These are phyloP conservation scores for Fraxinus latifolia DNA, from an alignment of 305 asterid species.

Conservation along the genomic window DNA sequence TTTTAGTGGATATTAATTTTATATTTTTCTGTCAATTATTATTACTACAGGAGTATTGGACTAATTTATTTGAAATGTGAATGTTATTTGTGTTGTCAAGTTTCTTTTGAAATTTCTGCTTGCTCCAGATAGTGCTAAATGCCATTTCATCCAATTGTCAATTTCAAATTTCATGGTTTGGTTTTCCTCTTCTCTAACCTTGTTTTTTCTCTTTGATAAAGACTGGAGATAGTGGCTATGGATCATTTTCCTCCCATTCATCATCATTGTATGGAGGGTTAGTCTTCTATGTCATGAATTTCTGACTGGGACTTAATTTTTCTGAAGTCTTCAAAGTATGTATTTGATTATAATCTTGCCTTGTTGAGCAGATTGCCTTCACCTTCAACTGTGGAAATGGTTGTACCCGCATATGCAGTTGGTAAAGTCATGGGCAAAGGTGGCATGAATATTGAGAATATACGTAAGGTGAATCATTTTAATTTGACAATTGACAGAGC, in stretches of 20 bases:
- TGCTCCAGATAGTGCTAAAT: background rate
- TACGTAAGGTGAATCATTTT: slow-evolving; percentile 62
- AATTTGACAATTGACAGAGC: background rate
- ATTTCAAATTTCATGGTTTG: slow-evolving; percentile 3
- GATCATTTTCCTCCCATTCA: slow-evolving; percentile 58
- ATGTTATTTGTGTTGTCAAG: background rate
- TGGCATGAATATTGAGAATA: slow-evolving; percentile 82
- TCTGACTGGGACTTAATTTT: slow-evolving; percentile 6
- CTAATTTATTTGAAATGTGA: background rate
- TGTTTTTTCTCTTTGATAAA: slow-evolving; percentile 27
- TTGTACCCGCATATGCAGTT: slow-evolving; percentile 78
- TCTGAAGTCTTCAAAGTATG: background rate
- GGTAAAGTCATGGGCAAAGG: slow-evolving; percentile 90
- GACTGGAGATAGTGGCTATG: slow-evolving; percentile 69
- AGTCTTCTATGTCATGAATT: slow-evolving; percentile 30
- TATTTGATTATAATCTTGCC: slow-evolving; percentile 19
- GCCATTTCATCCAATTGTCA: background rate
- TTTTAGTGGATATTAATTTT: background rate
- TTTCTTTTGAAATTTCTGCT: background rate
- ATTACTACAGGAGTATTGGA: background rate
- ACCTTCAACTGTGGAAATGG: slow-evolving; percentile 70
- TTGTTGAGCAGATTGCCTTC: slow-evolving; percentile 61
- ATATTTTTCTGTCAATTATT: background rate
- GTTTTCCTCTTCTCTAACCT: slow-evolving; percentile 18
- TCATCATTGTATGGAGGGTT: slow-evolving; percentile 69